Base-by-base conservation (phyloP, 2,329 filamentous ascomycete species). In the Trichoderma oligosporum region DNA sequence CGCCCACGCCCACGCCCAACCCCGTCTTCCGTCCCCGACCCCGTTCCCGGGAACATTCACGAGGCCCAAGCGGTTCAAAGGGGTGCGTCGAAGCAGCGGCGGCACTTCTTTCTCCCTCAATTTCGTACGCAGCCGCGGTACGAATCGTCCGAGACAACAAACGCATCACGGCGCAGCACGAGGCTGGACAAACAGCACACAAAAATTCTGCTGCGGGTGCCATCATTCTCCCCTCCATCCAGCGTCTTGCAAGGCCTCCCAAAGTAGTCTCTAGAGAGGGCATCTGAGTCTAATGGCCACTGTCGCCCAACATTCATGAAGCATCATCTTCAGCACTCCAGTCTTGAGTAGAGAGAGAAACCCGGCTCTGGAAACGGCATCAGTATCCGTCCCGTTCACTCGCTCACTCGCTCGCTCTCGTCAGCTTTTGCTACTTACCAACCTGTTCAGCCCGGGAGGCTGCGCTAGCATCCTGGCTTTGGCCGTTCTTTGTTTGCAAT, bases 31-130 rank as follows among this genome's bases (percentile, higher is more conserved):
- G 7, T 39, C 27, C 7, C 48, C 29, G 18, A 27, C 48, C 24
- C 22, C 47, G 11, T 27, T 31, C 31, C 39, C 39, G 16, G 8
- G 45, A 33, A 25, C 51, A 6, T 38, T 24, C 29, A 35, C 29
- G 29, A 55, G 51, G 41, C 36, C 47, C 35, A 39, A 51, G 47
- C 47, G 47, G 47, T 41, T 46, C 51, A 46, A 38, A 55, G 51
- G 51, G 51, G 51, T 51, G 33, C 24, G 22, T 44, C 33, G 51
- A 33, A 31, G 27, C 51, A n/a, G 46, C 27, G 20, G 22, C 51
- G 35, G 35, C 38, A 29, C 39, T 8, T 44, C 51, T 27, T n/a
- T n/a, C n/a, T n/a, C n/a, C n/a, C n/a, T n/a, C n/a, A n/a, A n/a
- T n/a, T n/a, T n/a, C n/a, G n/a, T n/a, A 24, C 41, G 42, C 41